Evolutionary conservation across 352 stramenopile genomes (phyloP).

Genomic region (Sclerospora graminicola): DNA sequence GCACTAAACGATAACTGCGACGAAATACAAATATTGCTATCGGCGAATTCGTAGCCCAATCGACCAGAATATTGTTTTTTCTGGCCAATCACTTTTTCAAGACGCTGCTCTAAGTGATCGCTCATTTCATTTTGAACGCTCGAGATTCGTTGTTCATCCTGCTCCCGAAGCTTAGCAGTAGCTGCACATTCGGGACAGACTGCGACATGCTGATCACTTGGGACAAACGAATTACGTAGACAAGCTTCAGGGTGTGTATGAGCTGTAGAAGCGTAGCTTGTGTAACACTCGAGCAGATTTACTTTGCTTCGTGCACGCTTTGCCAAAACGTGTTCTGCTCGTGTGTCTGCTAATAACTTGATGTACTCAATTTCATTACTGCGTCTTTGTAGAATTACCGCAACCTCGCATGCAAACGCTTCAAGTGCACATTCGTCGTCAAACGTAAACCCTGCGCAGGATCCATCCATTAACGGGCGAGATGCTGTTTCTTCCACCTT

Average conservation of each 20-base stretch:
- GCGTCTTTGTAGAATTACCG: constrained; percentile 70
- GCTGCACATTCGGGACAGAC: constrained; percentile 32
- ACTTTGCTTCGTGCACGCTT: constrained; percentile 65
- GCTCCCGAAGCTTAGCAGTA: constrained; percentile 9
- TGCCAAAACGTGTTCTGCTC: constrained; percentile 57
- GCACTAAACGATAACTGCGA: constrained; percentile 18
- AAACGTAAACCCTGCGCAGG: constrained; percentile 46
- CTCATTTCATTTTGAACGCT: background rate
- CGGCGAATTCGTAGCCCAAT: constrained; percentile 22
- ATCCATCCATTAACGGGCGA: constrained; percentile 5
- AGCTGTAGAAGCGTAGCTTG: constrained; percentile 47
- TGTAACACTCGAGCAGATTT: constrained; percentile 70
- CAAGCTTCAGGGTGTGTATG: constrained; percentile 37
- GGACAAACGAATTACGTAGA: constrained; percentile 48
- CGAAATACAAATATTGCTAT: constrained; percentile 5
- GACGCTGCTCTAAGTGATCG: constrained; percentile 11
- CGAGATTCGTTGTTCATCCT: constrained; percentile 4
- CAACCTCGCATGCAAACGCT: constrained; percentile 78
- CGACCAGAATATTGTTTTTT: constrained; percentile 19
- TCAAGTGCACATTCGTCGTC: constrained; percentile 83
- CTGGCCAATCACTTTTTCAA: constrained; percentile 5
- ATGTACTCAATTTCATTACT: constrained; percentile 86
- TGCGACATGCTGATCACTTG: constrained; percentile 27
- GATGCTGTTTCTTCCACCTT: constrained; percentile 43
- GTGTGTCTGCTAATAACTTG: constrained; percentile 74